Evolutionary conservation across 495 filamentous ascomycete species (phyloP).

Genomic region (Penicillium cinerascens): DNA sequence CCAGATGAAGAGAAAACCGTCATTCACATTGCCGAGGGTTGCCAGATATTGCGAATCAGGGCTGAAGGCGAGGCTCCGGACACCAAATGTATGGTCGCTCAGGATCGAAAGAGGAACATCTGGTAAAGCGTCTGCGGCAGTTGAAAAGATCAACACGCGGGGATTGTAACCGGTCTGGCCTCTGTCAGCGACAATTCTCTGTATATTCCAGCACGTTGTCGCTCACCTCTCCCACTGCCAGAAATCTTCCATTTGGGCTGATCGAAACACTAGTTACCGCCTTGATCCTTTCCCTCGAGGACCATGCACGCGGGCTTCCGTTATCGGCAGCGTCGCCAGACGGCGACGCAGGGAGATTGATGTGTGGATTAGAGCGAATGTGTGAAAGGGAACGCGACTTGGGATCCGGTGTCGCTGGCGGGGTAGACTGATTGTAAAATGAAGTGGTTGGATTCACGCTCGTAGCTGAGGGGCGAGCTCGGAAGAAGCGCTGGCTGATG

Average conservation of each 20-base stretch:
- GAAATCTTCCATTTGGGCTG: constrained; percentile 81
- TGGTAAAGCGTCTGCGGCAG: constrained; percentile 65
- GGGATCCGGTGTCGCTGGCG: constrained; percentile 44
- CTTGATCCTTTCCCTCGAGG: constrained; percentile 84
- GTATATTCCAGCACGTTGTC: neutral
- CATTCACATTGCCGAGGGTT: constrained; percentile 80
- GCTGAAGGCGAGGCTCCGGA: constrained; percentile 85
- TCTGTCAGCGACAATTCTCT: neutral
- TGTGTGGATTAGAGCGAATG: constrained; percentile 28
- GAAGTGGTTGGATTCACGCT: constrained; percentile 57
- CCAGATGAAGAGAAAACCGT: constrained; percentile 95
- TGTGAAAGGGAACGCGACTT: constrained; percentile 33
- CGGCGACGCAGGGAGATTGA: constrained; percentile 32
- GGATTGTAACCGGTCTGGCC: constrained; percentile 79
- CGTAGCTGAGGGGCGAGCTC: constrained; percentile 75
- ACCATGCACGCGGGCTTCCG: constrained; percentile 67
- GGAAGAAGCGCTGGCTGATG: constrained; percentile 81
- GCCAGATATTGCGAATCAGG: constrained; percentile 83
- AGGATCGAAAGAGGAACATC: constrained; percentile 83
- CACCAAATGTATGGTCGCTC: constrained; percentile 86
- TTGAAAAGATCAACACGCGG: constrained; percentile 83
- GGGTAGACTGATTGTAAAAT: constrained; percentile 61
- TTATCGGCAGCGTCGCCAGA: constrained; percentile 54
- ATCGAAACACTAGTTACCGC: constrained; percentile 93
- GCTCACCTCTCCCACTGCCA: constrained; percentile 75